Conservation (phyloP, 768 basidiomycete species). For the Leccinum uliginosum region DNA sequence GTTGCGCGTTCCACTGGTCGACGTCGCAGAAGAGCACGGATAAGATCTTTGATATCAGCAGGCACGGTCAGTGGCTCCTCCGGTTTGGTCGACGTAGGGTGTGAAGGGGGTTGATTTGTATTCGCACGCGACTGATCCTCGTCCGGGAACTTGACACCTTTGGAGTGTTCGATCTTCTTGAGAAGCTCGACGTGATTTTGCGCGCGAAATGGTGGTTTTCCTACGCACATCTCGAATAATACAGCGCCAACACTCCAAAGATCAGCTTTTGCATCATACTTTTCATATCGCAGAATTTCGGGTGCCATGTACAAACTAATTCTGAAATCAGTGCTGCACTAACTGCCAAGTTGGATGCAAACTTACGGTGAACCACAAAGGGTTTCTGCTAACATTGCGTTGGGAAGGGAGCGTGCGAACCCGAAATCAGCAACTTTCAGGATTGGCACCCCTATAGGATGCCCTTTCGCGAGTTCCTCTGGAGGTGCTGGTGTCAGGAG, state of each 20-base stretch:
- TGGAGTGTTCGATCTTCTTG: slow-evolving; percentile 88
- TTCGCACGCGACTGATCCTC: slow-evolving; percentile 57
- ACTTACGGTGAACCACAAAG: slow-evolving; percentile 95
- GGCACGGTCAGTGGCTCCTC: slow-evolving; percentile 62
- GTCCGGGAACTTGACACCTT: slow-evolving; percentile 91
- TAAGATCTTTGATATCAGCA: slow-evolving; percentile 81
- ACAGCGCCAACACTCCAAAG: slow-evolving; percentile 98
- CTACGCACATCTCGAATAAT: slow-evolving; percentile 91
- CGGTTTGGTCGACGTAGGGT: slow-evolving; percentile 26
- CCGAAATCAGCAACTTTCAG: slow-evolving; percentile 98
- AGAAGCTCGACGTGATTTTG: slow-evolving; percentile 94
- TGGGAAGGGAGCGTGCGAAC: slow-evolving; percentile 89
- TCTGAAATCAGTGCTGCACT: not conserved
- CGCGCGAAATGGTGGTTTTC: slow-evolving; percentile 91
- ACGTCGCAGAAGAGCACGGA: slow-evolving; percentile 78
- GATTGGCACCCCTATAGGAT: slow-evolving; percentile 89
- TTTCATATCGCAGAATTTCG: slow-evolving; percentile 94
- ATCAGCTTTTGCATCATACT: slow-evolving; percentile 97
- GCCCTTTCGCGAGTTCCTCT: slow-evolving; percentile 79
- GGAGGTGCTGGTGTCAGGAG: slow-evolving; percentile 79
- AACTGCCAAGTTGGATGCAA: not conserved
- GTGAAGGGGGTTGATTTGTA: slow-evolving; percentile 29
- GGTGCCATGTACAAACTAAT: slow-evolving; percentile 95
- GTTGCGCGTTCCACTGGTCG: slow-evolving; percentile 79
- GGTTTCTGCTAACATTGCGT: slow-evolving; percentile 94